Conservation (phyloP, 73 alveolate species). For the Paramecium pentaurelia region DNA sequence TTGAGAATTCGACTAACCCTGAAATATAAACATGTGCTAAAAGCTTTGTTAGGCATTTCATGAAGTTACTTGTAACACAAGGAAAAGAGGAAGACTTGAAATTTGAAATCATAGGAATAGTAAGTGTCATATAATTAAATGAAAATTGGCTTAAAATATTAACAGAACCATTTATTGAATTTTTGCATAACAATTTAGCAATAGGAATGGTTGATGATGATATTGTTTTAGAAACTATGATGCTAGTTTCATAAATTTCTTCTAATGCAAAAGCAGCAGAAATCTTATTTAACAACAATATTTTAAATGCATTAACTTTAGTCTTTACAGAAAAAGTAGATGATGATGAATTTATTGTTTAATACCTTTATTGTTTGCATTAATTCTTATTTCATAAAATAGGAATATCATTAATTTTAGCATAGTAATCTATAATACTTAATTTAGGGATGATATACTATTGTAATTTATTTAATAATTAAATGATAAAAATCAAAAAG, state of each 20-base stretch:
- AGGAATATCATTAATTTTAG: constrained; percentile 54
- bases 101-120: constrained; percentile 78
- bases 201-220: constrained; percentile 85
- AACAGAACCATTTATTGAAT: constrained; percentile 70
- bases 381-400: constrained; percentile 72
- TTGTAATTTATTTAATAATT: constrained; percentile 64
- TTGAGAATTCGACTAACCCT: constrained; percentile 68
- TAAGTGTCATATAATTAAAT: constrained; percentile 71
- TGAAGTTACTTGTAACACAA: constrained; percentile 49
- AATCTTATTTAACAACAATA: constrained; percentile 57
- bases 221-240: constrained; percentile 78
- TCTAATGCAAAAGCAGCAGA: constrained; percentile 62
- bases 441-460: constrained; percentile 41
- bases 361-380: constrained; percentile 73
- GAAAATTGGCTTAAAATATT: constrained; percentile 73
- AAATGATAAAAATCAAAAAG: constrained; percentile 78
- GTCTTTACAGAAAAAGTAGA: constrained; percentile 81
- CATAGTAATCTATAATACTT: background rate
- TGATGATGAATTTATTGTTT: constrained; percentile 88
- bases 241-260: constrained; percentile 73
- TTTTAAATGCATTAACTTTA: constrained; percentile 71
- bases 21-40: constrained; percentile 54
- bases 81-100: constrained; percentile 76
- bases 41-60: constrained; percentile 51
- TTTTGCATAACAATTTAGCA: constrained; percentile 73